A percentile compares a stretch with the other conserved stretches of the same genome.
Conservation (phyloP, 2,329 filamentous ascomycete species). For the Cytospora mali region DNA sequence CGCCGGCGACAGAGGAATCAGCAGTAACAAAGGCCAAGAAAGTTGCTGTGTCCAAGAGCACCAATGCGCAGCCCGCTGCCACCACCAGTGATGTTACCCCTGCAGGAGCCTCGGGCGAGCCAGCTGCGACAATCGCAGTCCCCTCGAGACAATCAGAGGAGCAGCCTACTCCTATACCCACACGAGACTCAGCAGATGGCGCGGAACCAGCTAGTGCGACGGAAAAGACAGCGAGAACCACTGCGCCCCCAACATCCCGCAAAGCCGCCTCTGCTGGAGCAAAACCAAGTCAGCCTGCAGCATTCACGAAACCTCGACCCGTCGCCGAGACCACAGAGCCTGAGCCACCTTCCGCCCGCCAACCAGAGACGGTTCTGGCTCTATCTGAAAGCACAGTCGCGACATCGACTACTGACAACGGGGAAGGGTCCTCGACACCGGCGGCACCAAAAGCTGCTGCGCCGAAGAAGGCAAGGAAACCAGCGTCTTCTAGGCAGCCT, state of each 20-base stretch:
- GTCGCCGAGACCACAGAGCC: slow-evolving; percentile 16
- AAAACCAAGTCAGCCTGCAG: too few species aligned
- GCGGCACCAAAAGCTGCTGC: background rate
- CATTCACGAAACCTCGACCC: slow-evolving; percentile 9
- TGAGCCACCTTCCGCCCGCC: slow-evolving; percentile 3
- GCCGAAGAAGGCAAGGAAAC: slow-evolving; percentile 13
- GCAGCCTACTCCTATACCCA: background rate
- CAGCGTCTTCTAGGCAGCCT: slow-evolving; percentile 23
- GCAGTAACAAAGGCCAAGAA: background rate
- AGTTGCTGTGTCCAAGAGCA: background rate
- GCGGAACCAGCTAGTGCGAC: background rate
- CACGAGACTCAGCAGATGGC: background rate
- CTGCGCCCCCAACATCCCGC: slow-evolving; percentile 1
- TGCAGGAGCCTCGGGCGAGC: background rate
- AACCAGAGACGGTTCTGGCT: background rate
- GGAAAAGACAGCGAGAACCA: background rate
- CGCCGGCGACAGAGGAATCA: background rate
- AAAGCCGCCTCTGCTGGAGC: too few species aligned
- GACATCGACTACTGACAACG: slow-evolving; percentile 16
- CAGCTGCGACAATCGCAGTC: background rate
- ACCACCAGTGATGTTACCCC: background rate
- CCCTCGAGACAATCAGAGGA: background rate
- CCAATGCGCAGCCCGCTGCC: background rate
- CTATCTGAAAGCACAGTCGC: slow-evolving; percentile 1
- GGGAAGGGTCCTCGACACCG: slow-evolving; percentile 14